Conservation (phyloP, 1,139 yeast genomes). For the Candida frijolesensis region DNA sequence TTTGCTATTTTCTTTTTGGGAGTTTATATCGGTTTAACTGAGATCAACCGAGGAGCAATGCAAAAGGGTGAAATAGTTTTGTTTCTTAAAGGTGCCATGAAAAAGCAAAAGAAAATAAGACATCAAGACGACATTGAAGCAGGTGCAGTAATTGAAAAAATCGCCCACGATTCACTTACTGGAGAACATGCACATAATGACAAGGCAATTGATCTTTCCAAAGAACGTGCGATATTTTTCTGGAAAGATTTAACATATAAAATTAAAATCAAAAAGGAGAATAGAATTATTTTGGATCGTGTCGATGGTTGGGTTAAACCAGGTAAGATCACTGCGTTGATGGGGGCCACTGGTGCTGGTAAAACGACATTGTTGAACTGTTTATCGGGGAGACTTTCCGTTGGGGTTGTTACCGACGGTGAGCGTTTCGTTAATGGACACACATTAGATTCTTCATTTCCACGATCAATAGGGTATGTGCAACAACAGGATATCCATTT, state of each 20-base stretch:
- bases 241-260: conserved; percentile 81
- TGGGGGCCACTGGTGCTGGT: conserved; percentile 41
- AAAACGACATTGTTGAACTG: conserved; percentile 36
- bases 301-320: conserved; percentile 67
- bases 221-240: conserved; percentile 56
- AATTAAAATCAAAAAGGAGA: conserved; percentile 64
- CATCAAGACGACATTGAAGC: conserved; percentile 10
- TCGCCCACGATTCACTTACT: conserved; percentile 27
- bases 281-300: conserved; percentile 61
- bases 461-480: conserved; percentile 43
- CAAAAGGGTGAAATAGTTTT: conserved; percentile 83
- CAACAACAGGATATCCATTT: conserved; percentile 45
- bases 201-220: conserved; percentile 8
- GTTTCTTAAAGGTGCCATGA: conserved; percentile 33
- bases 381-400: conserved; percentile 35
- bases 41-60: conserved; percentile 70
- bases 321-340: conserved; percentile 33
- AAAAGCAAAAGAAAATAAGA: conserved; percentile 8
- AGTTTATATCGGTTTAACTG: conserved; percentile 59
- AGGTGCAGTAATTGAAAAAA: conserved; percentile 1
- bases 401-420: conserved; percentile 38
- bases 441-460: conserved; percentile 35
- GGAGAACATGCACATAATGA: conserved; percentile 23
- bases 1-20: conserved; percentile 57
- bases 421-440: conserved; percentile 41